A percentile compares a stretch with the other conserved stretches of the same genome.
Conservation (phyloP, 1,284 basidiomycete genomes). For the Veloboletus limbatus region DNA sequence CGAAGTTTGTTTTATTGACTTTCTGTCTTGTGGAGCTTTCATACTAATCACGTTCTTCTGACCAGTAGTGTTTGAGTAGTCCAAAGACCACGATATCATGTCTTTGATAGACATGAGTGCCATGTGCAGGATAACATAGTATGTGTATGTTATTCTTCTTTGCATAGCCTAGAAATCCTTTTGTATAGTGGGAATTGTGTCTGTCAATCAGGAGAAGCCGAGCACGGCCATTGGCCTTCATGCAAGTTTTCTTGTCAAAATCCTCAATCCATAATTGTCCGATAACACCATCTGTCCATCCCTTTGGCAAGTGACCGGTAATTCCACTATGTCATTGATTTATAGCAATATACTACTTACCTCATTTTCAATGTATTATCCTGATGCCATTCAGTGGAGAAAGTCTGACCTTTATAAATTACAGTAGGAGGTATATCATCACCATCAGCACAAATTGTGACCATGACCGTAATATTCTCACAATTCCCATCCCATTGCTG, state of each 20-base stretch:
- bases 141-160: neutral
- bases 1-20: too few species aligned
- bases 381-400: slow-evolving; percentile 2
- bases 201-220: neutral
- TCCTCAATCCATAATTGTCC: neutral
- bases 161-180: neutral
- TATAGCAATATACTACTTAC: too few species aligned
- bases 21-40: neutral
- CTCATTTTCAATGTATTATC: neutral
- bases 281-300: too few species aligned
- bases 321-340: too few species aligned
- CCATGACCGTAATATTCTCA: slow-evolving; percentile 6
- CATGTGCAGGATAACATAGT: slow-evolving; percentile 1
- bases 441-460: slow-evolving; percentile 6
- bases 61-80: neutral
- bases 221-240: neutral
- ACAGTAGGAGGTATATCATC: neutral
- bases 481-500: slow-evolving; percentile 1
- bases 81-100: slow-evolving; percentile 6
- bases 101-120: slow-evolving; percentile 6
- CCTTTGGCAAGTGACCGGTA: neutral
- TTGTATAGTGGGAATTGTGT: slow-evolving; percentile 3
- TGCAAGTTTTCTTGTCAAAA: neutral
- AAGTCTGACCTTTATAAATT: slow-evolving; percentile 4
- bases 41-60: neutral